Conservation (phyloP, 768 basidiomycete genomes). For the Lactarius pseudohatsudake region DNA sequence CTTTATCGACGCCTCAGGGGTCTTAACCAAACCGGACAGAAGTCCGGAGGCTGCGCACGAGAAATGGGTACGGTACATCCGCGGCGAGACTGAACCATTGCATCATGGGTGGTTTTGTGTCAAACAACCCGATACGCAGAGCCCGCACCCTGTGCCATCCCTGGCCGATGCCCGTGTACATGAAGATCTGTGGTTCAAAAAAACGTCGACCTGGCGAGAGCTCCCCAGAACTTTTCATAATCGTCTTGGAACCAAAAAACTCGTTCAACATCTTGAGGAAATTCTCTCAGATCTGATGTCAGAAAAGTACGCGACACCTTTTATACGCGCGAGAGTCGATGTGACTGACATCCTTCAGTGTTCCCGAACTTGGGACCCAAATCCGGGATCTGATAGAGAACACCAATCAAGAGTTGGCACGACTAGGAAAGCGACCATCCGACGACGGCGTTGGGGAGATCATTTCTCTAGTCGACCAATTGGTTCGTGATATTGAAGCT, state of each 20-base stretch:
- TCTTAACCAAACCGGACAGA: slow-evolving; percentile 37
- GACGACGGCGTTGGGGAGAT: slow-evolving; percentile 55
- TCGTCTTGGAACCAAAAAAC: slow-evolving; percentile 7
- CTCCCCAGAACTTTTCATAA: background rate
- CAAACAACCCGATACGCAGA: slow-evolving; percentile 22
- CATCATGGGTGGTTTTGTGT: slow-evolving; percentile 22
- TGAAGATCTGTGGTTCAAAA: slow-evolving; percentile 10
- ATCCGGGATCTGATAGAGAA: slow-evolving; percentile 41
- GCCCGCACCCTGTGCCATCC: background rate
- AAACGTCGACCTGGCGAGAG: background rate
- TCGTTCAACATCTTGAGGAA: slow-evolving; percentile 10
- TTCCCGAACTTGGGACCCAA: slow-evolving; percentile 58
- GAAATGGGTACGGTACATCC: slow-evolving; percentile 29
- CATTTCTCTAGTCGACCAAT: slow-evolving; percentile 44
- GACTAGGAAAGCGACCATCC: slow-evolving; percentile 51
- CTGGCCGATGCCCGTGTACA: slow-evolving; percentile 1
- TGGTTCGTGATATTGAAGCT: slow-evolving; percentile 43
- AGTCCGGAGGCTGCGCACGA: slow-evolving; percentile 28
- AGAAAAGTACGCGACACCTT: background rate
- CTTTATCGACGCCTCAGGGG: slow-evolving; percentile 29
- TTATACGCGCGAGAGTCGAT: background rate
- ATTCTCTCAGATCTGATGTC: slow-evolving; percentile 17
- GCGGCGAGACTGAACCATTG: slow-evolving; percentile 5
- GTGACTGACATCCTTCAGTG: slow-evolving; percentile 37
- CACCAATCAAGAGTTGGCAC: slow-evolving; percentile 33